Evolutionary conservation across 1,284 basidiomycete genomes (phyloP), one percentile per base, ranked within the genome.

Genomic region (Apiotrichum akiyoshidainum): DNA sequence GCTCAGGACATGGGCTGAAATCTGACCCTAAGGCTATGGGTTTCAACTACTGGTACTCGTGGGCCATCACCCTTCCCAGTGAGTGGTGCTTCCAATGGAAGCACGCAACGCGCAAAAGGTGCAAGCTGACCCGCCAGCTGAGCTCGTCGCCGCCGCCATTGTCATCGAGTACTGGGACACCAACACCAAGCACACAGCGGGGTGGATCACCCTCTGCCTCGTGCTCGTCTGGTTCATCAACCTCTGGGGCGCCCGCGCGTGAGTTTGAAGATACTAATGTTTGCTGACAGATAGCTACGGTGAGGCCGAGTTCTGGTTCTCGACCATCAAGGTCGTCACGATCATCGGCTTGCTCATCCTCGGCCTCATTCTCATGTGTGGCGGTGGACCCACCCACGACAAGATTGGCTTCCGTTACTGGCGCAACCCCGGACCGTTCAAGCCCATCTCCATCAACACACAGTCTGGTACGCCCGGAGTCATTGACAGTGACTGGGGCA

Each of bases 281-380:
- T 41, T 39, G 37, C 40, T 41, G 3, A 41, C 40, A n/a, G 8
- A 14, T 8, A 41, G 40, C 26, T 68, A 69, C 55, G 74, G 72
- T 3, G 74, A 76, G 54, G 55, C 59, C 42, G 74, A 76, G 57
- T 73, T 74, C 62, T 75, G 71, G 72, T 61, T 72, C 35, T 58
- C 66, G 19, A 50, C 69, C 8, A 63, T 69, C 49, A 70, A 70
- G 55, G 64, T 76, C 54, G 52, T 72, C 39, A 58, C 70, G 14
- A 69, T 68, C 17, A 52, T 66, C n/a, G 70, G 69, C 33, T 60
- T 77, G 49, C 83, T 88, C 61, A 67, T 89, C 49, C 79, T 82
- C 57, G 86, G 86, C 39, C 80, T 89, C 50, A 76, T 87, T 52
- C 82, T 89, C 57, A 86, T 87, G 66, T 83, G 88, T 31, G 88